Evolutionary conservation across 371 early-diverging fungal species (phyloP), one percentile per base, ranked within the genome.

Genomic region (Actinomucor elegans): DNA sequence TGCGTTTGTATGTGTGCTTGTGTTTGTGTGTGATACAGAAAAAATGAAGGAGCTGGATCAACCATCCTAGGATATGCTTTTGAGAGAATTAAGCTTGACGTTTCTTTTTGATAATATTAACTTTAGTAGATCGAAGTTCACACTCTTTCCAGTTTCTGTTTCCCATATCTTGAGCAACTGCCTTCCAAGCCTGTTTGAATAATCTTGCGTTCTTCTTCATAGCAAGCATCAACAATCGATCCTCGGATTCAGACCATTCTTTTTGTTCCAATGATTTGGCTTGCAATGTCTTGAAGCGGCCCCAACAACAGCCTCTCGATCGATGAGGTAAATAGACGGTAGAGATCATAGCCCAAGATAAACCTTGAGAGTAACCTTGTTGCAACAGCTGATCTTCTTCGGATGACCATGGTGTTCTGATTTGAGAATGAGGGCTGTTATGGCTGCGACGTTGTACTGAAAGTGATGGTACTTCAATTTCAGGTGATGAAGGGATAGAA

Each of bases 131-230:
- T 58, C 63, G 24, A 17, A 51, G 36, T 53, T 67, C 67, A 32
- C 73, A 73, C 57, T 73, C 73, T 26, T 66, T 56, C 73, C 69
- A 73, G 3, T 55, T 59, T 23, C 69, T 53, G 46, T 64, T 51
- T 14, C 53, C 59, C 42, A 73, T 45, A 9, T 73, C 69, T 26
- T 48, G 53, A 8, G 69, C 60, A 23, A 73, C 69, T 2, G 73
- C 43, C 48, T 69, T 73, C 73, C 73, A 73, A 29, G 67, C 73
- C 48, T 69, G 67, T 23, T 69, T 73, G 37, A 73, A 73, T 20
- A 73, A 41, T 6, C 47, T 34, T 1, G 64, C 50, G 40, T 73
- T 57, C 17, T 73, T 73, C 32, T 66, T 69, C 21, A 73, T 59
- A 6, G 69, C 69, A 17, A 64, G 37, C 27, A 60, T 15, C 17